Evolutionary conservation across 768 basidiomycete genomes (phyloP).

Genomic region (Tylopilus sp.): DNA sequence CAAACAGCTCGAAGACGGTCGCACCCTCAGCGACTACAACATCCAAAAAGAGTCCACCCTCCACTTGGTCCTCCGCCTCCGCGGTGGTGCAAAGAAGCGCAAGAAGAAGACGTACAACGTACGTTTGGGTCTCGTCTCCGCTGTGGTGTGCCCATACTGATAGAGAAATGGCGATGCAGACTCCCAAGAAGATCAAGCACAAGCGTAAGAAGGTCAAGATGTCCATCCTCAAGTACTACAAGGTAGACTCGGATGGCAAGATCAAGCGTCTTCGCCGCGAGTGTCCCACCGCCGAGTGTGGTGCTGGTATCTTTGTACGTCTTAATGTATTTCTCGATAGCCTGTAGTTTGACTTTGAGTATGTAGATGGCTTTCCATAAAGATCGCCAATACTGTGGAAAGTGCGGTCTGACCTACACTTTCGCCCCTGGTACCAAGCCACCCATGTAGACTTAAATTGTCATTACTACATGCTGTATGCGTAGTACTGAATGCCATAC

Average conservation of each 20-base stretch:
- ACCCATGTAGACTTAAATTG: slow-evolving; percentile 48
- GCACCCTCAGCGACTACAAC: slow-evolving; percentile 93
- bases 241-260: slow-evolving; percentile 99
- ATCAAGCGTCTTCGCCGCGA: slow-evolving; percentile 99
- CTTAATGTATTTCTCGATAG: neutral
- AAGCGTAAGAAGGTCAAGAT: slow-evolving; percentile 99
- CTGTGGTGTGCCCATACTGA: slow-evolving; percentile 1
- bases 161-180: slow-evolving; percentile 40
- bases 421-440: slow-evolving; percentile 81
- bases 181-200: slow-evolving; percentile 99
- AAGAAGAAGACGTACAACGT: slow-evolving; percentile 99
- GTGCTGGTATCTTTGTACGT: slow-evolving; percentile 82
- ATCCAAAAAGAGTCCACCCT: slow-evolving; percentile 99
- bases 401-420: slow-evolving; percentile 85
- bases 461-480: slow-evolving; percentile 10
- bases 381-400: slow-evolving; percentile 97
- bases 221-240: slow-evolving; percentile 99
- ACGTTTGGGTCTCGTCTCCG: slow-evolving; percentile 29
- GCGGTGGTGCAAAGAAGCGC: slow-evolving; percentile 99
- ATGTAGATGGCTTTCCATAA: slow-evolving; percentile 96
- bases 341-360: slow-evolving; percentile 8
- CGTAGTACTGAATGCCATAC: slow-evolving; percentile 9
- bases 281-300: slow-evolving; percentile 82
- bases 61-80: slow-evolving; percentile 94
- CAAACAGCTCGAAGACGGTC: slow-evolving; percentile 99